These are phyloP conservation scores for Fraxinus ornus DNA, from an alignment of 305 asterid genomes.

Conservation along the genomic window DNA sequence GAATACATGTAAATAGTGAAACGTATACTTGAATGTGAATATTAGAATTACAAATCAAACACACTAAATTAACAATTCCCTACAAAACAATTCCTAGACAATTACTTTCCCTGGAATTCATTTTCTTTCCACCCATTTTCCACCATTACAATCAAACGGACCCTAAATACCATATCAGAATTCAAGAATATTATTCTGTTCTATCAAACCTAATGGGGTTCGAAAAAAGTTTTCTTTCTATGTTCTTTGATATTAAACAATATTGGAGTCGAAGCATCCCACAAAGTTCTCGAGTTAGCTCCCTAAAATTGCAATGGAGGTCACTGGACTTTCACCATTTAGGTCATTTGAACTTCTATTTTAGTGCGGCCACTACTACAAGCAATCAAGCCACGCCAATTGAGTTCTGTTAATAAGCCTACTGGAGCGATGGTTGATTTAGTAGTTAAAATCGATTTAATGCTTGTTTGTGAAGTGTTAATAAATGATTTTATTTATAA, in stretches of 20 bases:
- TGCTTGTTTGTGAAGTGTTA: neutral
- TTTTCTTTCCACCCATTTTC: too few species aligned
- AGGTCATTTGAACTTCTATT: too few species aligned
- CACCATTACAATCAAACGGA: too few species aligned
- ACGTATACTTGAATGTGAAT: too few species aligned
- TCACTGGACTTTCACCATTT: too few species aligned
- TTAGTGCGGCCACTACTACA: neutral
- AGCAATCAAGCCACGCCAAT: neutral
- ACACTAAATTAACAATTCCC: too few species aligned
- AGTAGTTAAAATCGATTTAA: neutral
- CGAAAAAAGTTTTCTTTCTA: neutral
- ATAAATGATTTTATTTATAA: too few species aligned
- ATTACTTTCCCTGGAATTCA: too few species aligned
- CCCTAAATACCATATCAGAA: neutral
- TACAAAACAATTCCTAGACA: too few species aligned
- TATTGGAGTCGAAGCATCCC: constrained; percentile 36
- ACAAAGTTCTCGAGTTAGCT: constrained; percentile 7
- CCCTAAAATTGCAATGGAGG: too few species aligned
- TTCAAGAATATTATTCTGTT: neutral
- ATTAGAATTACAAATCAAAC: too few species aligned
- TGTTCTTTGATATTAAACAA: constrained; percentile 20
- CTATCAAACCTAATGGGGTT: constrained; percentile 26
- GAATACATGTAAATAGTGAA: too few species aligned
- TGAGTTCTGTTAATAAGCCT: neutral
- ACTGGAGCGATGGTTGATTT: neutral